phyloP scores from a whole-genome alignment of 495 filamentous ascomycete species.

The Tuber borchii region DNA sequence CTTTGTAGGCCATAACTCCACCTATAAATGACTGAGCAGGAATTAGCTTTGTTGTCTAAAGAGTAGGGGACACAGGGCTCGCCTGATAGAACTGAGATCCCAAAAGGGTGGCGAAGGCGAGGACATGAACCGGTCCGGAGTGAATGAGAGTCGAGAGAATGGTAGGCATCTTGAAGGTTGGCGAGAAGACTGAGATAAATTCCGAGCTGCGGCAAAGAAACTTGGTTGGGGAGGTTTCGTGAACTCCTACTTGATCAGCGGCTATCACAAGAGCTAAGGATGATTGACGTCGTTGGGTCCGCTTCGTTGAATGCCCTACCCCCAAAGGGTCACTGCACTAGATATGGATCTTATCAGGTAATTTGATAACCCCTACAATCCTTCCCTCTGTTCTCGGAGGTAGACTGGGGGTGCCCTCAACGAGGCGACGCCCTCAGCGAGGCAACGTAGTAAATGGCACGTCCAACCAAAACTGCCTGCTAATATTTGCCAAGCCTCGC shows the following conservation, averaged over 20 bases:
- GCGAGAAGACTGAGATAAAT: not conserved
- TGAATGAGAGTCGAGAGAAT: slow-evolving; percentile 29
- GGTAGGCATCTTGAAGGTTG: slow-evolving; percentile 20
- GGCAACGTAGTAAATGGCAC: no score
- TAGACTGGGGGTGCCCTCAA: no score
- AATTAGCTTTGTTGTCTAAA: slow-evolving; percentile 16
- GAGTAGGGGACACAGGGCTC: slow-evolving; percentile 20
- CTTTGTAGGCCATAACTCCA: slow-evolving; percentile 64
- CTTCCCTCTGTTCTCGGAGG: no score
- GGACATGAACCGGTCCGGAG: slow-evolving; percentile 30
- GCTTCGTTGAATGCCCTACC: not conserved
- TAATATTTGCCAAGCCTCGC: no score
- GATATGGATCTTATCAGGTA: not conserved
- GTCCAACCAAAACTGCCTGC: no score
- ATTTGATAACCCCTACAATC: not conserved
- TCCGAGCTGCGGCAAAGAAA: not conserved
- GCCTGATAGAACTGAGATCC: slow-evolving; percentile 76
- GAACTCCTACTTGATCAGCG: not conserved
- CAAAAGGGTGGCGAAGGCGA: slow-evolving; percentile 64
- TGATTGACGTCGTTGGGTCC: not conserved
- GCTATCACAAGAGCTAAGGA: not conserved
- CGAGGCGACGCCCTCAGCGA: no score
- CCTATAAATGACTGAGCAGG: slow-evolving; percentile 63
- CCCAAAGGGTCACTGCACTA: not conserved
- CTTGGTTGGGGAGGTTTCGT: not conserved